These are phyloP conservation scores for Trichophyton schoenleinii DNA, from an alignment of 2,329 filamentous ascomycete genomes.

Conservation along the genomic window DNA sequence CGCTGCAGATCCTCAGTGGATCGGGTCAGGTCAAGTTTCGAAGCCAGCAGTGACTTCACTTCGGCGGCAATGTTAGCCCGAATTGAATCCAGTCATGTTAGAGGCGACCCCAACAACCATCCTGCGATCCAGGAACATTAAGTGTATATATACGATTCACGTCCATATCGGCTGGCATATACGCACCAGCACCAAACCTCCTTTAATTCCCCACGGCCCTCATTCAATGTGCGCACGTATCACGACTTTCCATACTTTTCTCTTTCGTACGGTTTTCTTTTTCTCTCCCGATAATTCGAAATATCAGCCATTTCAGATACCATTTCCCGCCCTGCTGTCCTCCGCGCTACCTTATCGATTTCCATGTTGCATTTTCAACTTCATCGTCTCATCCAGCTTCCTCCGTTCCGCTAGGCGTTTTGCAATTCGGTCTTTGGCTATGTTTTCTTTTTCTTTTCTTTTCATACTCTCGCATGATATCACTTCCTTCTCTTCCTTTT, in stretches of 20 bases:
- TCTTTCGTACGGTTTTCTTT: neutral
- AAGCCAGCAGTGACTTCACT: conserved; percentile 81
- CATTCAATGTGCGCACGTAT: conserved; percentile 4
- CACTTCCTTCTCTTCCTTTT: neutral
- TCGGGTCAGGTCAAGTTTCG: conserved; percentile 67
- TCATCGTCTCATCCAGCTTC: neutral
- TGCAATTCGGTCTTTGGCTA: conserved; percentile 1
- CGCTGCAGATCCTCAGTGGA: conserved; percentile 80
- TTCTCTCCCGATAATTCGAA: neutral
- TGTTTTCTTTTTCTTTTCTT: neutral
- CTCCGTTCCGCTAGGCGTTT: neutral
- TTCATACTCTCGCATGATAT: conserved; percentile 1
- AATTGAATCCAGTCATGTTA: conserved; percentile 47
- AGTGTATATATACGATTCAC: conserved; percentile 16
- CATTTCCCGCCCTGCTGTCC: neutral
- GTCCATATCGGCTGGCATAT: conserved; percentile 23
- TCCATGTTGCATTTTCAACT: neutral
- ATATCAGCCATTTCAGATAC: conserved; percentile 5
- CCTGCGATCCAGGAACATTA: conserved; percentile 9
- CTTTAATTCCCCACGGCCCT: neutral
- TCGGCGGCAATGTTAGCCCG: conserved; percentile 73
- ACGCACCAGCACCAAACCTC: conserved; percentile 14
- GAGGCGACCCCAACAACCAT: conserved; percentile 5
- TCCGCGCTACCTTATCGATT: neutral
- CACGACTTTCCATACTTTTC: conserved; percentile 1